Base-by-base conservation (phyloP, 805 yeast genomes). In the Wickerhamomyces bovis region DNA sequence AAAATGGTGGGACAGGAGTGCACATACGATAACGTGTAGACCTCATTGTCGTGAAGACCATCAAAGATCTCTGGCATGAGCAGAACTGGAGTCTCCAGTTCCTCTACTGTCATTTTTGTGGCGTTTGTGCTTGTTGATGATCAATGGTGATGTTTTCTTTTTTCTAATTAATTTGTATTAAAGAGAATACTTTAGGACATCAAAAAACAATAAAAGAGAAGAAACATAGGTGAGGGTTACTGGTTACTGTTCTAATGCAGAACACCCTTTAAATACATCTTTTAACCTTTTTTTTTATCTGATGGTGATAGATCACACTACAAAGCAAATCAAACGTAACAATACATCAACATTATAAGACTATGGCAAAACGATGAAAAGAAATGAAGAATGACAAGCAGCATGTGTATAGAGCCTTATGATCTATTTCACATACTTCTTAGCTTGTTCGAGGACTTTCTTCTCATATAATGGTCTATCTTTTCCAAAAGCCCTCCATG, bases 401-500 rank as follows among this genome's bases (percentile, higher is more conserved):
- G 23, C 23, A 22, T 6, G 23, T n/a, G 23, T 22, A 22, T 22
- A 22, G 23, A 22, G n/a, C 23, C 8, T 8, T 22, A 28, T 25
- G 28, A 25, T 13, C 31, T 46, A 68, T 52, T 69, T 72, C 11
- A 85, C 76, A 62, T 85, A 92, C 61, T 73, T 76, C 60, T 77
- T 76, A 8, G 94, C 89, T 68, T 94, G 98, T 53, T 86, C 88
- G 53, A 69, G 69, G 25, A 94, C 96, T 57, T 80, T 84, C 63
- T 78, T 79, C 48, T 83, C 88, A 64, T 94, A 94, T 38, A 76
- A 69, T 0, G 72, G 70, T 58, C 76, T 77, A 62, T 89, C 87
- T 61, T 79, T 80, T 18, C 78, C 77, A 61, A 79, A 90, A 0
- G 92, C 88, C 65, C 83, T 83, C 88, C 90, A 94, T 2, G 99